Evolutionary conservation across 306 rosid genomes (phyloP), one percentile per base, ranked within the genome.

Genomic region (Arachis hypogaea): DNA sequence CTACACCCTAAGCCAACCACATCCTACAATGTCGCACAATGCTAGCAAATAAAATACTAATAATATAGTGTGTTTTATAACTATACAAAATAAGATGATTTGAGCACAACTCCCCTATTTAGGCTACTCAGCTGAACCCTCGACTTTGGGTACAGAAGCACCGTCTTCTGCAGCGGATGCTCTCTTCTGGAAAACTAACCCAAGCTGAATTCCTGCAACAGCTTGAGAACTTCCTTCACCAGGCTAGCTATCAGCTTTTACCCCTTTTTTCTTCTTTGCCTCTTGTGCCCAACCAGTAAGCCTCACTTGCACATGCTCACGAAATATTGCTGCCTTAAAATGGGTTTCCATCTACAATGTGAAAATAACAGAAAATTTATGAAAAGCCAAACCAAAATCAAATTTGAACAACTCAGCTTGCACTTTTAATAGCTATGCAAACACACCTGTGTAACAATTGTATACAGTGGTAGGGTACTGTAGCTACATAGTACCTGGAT

Each of bases 381-480:
- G 43, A 43, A 38, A 42, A 18, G 56, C 45, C 7, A 49, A 68
- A 51, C 11, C 18, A 43, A 63, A 64, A 62, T 66, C 10, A 33
- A 33, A 33, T 33, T 33, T 33, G 38, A 4, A 57, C 43, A 30
- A 29, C 65, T 9, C 54, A 75, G 76, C 62, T 60, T 67, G 59
- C 16, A 73, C 73, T 73, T 61, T 60, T 67, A 28, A 73, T 29
- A 68, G 61, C 16, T 64, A 68, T 54, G 78, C 30, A 58, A 67
- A 81, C 65, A 16, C 80, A 94, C 98, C 97, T 94, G 98, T 42
- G 97, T 80, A 66, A 94, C 90, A 66, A 94, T 71, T 69, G 97
- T 96, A 74, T 91, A 94, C 42, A 94, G 96, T 11, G 98, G 98
- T 1, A 94, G 83, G 40, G 96, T 94, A 77, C 98, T 91, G 87